Evolutionary conservation across 257 asterid genomes (phyloP).

Genomic region (Solanum paucissectum): DNA sequence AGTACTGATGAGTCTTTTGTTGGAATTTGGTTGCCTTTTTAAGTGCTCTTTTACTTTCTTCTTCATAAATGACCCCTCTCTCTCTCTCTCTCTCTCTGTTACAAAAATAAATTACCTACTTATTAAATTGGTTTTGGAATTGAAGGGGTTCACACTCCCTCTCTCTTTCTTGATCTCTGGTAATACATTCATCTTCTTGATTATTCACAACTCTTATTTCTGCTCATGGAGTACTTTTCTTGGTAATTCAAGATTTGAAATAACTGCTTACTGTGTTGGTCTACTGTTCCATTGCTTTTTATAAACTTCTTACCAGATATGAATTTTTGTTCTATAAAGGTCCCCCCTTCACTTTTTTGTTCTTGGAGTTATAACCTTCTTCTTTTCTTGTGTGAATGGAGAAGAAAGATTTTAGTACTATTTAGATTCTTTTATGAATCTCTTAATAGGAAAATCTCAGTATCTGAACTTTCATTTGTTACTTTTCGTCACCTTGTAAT

Average conservation of each 20-base stretch:
- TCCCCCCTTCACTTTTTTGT: neutral
- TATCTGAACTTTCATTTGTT: neutral
- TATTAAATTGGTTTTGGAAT: neutral
- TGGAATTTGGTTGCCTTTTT: neutral
- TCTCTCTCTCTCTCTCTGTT: neutral
- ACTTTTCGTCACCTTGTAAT: neutral
- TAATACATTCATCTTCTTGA: neutral
- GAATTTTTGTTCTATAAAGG: neutral
- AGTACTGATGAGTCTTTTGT: neutral
- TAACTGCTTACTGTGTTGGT: neutral
- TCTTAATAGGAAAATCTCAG: neutral
- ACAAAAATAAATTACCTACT: neutral
- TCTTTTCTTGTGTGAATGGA: neutral
- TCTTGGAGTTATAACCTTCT: neutral
- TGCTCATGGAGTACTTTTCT: neutral
- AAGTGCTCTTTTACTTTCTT: neutral
- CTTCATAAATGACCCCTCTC: neutral
- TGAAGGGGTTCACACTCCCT: neutral
- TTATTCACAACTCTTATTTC: neutral
- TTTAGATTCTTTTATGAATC: neutral
- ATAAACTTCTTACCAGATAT: neutral
- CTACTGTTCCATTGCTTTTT: neutral
- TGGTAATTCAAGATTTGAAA: neutral
- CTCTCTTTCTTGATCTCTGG: neutral
- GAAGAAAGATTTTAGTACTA: neutral